phyloP scores from a whole-genome alignment of 208 protist genomes.

The Leishmania tropica region DNA sequence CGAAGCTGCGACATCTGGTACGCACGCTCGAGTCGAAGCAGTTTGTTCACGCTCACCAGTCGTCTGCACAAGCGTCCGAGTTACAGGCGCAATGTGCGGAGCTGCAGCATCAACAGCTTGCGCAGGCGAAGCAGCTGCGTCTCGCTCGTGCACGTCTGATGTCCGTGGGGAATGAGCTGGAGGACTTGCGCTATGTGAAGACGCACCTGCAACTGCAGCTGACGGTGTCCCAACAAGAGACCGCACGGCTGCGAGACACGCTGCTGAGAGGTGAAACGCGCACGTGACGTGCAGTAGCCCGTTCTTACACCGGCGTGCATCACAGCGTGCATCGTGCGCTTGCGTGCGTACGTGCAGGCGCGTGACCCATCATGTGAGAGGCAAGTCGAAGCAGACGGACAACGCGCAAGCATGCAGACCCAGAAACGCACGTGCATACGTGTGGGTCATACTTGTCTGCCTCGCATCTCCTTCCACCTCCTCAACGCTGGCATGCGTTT shows the following conservation, averaged over 20 bases:
- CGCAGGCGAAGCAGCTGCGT: slow-evolving; percentile 19
- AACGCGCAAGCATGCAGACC: neutral
- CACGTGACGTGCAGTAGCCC: neutral
- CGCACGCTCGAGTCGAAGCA: slow-evolving; percentile 24
- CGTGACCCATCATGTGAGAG: neutral
- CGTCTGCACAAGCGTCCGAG: slow-evolving; percentile 19
- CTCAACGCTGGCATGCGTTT: neutral
- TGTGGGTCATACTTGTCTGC: neutral
- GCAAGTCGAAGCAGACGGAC: neutral
- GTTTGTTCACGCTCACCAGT: slow-evolving; percentile 27
- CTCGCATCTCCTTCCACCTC: neutral
- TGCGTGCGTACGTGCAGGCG: neutral
- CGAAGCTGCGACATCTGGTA: slow-evolving; percentile 31
- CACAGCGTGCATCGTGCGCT: neutral
- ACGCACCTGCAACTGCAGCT: slow-evolving; percentile 47
- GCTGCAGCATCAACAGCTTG: slow-evolving; percentile 27
- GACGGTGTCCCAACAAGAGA: slow-evolving; percentile 29
- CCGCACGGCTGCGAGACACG: slow-evolving; percentile 31
- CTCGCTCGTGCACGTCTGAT: slow-evolving; percentile 27
- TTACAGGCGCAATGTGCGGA: slow-evolving; percentile 21
- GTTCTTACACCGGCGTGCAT: neutral
- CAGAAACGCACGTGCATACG: neutral
- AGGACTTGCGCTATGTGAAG: slow-evolving; percentile 32
- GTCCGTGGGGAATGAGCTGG: slow-evolving; percentile 21
- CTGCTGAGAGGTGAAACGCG: slow-evolving; percentile 4